These are phyloP conservation scores for Yamadazyma laniorum DNA, from an alignment of 805 yeast species.

Conservation along the genomic window DNA sequence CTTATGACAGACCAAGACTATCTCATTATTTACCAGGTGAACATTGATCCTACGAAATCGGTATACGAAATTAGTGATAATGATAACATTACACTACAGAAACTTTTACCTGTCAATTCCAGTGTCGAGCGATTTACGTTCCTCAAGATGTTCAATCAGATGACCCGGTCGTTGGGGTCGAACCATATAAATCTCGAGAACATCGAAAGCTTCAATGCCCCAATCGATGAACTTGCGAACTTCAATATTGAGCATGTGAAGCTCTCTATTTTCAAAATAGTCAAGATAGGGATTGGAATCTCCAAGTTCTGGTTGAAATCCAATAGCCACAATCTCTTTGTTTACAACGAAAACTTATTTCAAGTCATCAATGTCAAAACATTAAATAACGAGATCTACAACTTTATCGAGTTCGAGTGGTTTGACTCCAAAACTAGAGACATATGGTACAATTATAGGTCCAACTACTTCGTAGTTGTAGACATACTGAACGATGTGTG, in stretches of 20 bases:
- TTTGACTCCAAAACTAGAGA: slow-evolving; percentile 19
- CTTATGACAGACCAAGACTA: slow-evolving; percentile 39
- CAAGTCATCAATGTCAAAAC: slow-evolving; percentile 36
- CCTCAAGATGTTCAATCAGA: slow-evolving; percentile 30
- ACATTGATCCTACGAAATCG: slow-evolving; percentile 27
- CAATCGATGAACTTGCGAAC: slow-evolving; percentile 32
- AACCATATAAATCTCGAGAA: slow-evolving; percentile 28
- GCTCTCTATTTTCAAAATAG: slow-evolving; percentile 27
- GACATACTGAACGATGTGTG: slow-evolving; percentile 25
- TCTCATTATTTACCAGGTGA: slow-evolving; percentile 42
- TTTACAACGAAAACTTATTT: slow-evolving; percentile 26
- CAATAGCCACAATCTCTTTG: slow-evolving; percentile 38
- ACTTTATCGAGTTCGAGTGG: slow-evolving; percentile 30
- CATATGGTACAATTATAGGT: slow-evolving; percentile 21
- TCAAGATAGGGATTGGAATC: slow-evolving; percentile 34
- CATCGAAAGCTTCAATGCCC: slow-evolving; percentile 32
- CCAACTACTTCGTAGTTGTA: slow-evolving; percentile 13
- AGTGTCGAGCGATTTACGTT: slow-evolving; percentile 26
- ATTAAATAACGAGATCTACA: slow-evolving; percentile 27
- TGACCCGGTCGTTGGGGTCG: slow-evolving; percentile 22
- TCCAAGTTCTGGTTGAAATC: slow-evolving; percentile 35
- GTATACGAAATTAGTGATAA: slow-evolving; percentile 30
- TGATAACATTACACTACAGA: slow-evolving; percentile 27
- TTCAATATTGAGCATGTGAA: slow-evolving; percentile 26
- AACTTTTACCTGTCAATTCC: slow-evolving; percentile 31